Evolutionary conservation across 2,329 filamentous ascomycete species (phyloP), one percentile per base, ranked within the genome.

Genomic region (Knufia fluminis): DNA sequence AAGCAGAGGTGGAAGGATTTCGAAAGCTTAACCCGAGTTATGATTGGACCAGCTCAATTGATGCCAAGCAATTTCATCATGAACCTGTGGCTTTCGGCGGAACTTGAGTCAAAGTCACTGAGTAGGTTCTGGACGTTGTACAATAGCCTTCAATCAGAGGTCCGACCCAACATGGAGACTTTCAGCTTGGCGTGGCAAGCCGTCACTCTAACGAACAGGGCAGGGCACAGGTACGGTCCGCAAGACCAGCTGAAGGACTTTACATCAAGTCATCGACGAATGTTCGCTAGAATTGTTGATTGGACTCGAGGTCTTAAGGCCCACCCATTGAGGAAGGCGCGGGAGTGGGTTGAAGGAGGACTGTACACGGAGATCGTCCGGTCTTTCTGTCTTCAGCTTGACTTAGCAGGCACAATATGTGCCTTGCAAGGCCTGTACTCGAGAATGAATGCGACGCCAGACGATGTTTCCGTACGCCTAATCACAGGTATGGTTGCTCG

Each of bases 61-160:
- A 73, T 70, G 48, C 77, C 83, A 1, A 83, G 86, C 60, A 78
- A 80, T 7, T 85, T 83, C 64, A 84, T 90, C 68, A 79, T 90
- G 73, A 92, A 91, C 64, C 83, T 89, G 61, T 69, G 90, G 19
- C 76, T 92, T 22, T 79, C 80, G 52, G 79, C 80, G 4, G 76
- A 82, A 54, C 73, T 84, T 41, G 76, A 80, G 52, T 75, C 76
- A 51, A 77, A 78, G 45, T 70, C 78, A 46, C 71, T 74, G 39
- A 64, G 67, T 20, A 68, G 75, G 45, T 78, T 84, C 0, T 72
- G 76, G 58, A 61, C 66, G 2, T 71, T 81, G 24, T 86, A 81
- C 63, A 62, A 67, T 8, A 64, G 67, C 16, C 73, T 86, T 61
- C 74, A 76, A 24, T 57, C 64, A 8, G 51, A 51, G 2, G 68